Percentiles rank a stretch among this genome's conserved stretches.
Evolutionary conservation across 306 rosid genomes (phyloP).

Genomic region (Alnus glutinosa): DNA sequence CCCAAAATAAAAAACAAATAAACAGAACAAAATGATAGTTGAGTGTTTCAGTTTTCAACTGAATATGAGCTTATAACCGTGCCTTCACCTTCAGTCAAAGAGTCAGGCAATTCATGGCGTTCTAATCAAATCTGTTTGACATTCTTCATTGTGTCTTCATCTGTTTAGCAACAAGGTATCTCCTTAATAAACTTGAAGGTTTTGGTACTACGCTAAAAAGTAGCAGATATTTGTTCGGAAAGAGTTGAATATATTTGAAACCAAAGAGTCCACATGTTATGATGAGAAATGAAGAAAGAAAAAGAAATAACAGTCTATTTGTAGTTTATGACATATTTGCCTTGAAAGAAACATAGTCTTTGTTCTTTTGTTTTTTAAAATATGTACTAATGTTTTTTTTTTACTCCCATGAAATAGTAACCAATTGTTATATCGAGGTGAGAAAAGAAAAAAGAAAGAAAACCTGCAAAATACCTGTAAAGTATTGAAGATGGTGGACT

Average conservation of each 20-base stretch:
- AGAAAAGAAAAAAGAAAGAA: not conserved
- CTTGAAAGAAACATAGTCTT: not conserved
- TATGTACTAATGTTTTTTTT: not conserved
- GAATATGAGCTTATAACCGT: conserved; percentile 59
- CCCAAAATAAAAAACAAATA: conserved; percentile 14
- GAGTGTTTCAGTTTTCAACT: conserved; percentile 48
- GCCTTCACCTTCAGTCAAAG: conserved; percentile 66
- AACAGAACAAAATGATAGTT: conserved; percentile 13
- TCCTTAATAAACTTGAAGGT: not conserved
- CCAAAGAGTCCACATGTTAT: not conserved
- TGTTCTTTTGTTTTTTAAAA: not conserved
- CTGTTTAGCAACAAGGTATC: not conserved
- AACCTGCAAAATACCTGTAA: conserved; percentile 52
- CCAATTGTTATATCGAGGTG: not conserved
- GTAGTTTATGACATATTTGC: not conserved
- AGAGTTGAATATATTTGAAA: not conserved
- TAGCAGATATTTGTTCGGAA: not conserved
- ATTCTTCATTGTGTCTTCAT: not conserved
- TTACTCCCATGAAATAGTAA: not conserved
- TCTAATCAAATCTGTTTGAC: not conserved
- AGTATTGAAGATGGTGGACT: conserved; percentile 56
- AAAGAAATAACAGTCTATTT: not conserved
- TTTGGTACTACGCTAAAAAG: not conserved
- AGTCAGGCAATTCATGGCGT: conserved; percentile 32
- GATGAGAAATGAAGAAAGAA: not conserved